Evolutionary conservation across 1,139 yeast genomes (phyloP).

Genomic region (Pichia sp.): DNA sequence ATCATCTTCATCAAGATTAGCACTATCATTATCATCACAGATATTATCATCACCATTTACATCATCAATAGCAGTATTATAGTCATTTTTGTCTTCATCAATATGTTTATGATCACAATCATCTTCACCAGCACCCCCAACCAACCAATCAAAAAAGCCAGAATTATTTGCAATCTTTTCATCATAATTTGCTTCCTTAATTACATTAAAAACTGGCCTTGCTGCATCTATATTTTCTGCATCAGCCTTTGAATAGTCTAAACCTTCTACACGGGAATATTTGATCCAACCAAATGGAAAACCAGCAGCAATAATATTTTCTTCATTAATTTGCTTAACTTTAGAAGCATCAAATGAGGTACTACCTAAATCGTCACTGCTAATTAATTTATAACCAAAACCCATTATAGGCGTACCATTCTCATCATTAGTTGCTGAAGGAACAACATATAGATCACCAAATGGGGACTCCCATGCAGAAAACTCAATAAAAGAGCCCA

Average conservation of each 20-base stretch:
- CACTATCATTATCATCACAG: not conserved
- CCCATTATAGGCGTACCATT: constrained; percentile 9
- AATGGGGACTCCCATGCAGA: constrained; percentile 25
- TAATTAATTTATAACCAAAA: constrained; percentile 13
- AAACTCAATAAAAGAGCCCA: constrained; percentile 15
- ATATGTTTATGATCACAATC: too few relatives aligned
- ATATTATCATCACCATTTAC: constrained; percentile 4
- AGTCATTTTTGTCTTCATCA: too few relatives aligned
- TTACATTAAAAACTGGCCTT: not conserved
- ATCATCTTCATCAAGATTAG: constrained; percentile 11
- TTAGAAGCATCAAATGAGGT: not conserved
- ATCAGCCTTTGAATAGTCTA: not conserved
- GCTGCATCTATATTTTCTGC: not conserved
- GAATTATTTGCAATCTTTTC: constrained; percentile 1
- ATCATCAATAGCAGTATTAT: constrained; percentile 15
- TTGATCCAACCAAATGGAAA: constrained; percentile 23
- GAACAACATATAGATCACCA: constrained; percentile 22
- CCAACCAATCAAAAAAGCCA: not conserved
- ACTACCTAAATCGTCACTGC: constrained; percentile 3
- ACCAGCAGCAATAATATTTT: constrained; percentile 22
- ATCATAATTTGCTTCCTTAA: not conserved
- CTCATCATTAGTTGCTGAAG: constrained; percentile 9
- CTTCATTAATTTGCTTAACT: constrained; percentile 19
- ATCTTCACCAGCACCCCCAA: constrained; percentile 12
- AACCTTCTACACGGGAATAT: constrained; percentile 17